Evolutionary conservation across 164 flowering plant species (phyloP), one percentile per base, ranked within the genome.

Genomic region (Chimonanthus salicifolius): DNA sequence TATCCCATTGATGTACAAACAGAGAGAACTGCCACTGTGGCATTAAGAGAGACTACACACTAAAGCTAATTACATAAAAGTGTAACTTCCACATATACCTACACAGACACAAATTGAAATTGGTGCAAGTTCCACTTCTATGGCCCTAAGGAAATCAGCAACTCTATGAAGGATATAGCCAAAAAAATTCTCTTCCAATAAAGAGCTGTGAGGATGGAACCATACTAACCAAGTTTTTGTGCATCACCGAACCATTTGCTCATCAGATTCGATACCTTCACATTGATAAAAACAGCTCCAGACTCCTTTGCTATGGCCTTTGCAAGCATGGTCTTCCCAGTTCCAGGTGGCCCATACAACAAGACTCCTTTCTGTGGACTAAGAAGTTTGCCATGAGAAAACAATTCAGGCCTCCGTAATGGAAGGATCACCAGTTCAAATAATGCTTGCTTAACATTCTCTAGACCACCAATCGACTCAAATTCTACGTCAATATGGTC

Each of bases 161-260:
- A 54, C 16, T 54, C 16, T 3, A 54, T 10, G 11, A 58, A 10
- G 3, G 15, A 70, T 47, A 20, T 20, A 20, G 49, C 11, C 16
- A 63, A 21, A 21, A 51, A 69, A 8, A 47, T 68, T 47, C 46
- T 47, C 46, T 13, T 46, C 54, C n/a, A 20, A 68, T 18, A 68
- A 47, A 47, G 6, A 4, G 16, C 49, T 3, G 49, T 7, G 6
- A 20, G n/a, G 60, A 54, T 11, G 9, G 48, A 44, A 66, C 18
- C 4, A 66, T 66, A 45, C 88, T 74, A 70, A 92, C 97, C 97
- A 74, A 92, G 92, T 54, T 92, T 92, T 80, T 92, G 97, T 21
- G 97, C 97, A 82, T 92, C 97, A 68, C 97, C 97, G 75, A 92
- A 92, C 97, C 97, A 92, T 84, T 92, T 92, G 86, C 97, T 90